A percentile compares a stretch with the other conserved stretches of the same genome.
Evolutionary conservation across 2,329 filamentous ascomycete species (phyloP).

Genomic region (Lecanicillium sp.): DNA sequence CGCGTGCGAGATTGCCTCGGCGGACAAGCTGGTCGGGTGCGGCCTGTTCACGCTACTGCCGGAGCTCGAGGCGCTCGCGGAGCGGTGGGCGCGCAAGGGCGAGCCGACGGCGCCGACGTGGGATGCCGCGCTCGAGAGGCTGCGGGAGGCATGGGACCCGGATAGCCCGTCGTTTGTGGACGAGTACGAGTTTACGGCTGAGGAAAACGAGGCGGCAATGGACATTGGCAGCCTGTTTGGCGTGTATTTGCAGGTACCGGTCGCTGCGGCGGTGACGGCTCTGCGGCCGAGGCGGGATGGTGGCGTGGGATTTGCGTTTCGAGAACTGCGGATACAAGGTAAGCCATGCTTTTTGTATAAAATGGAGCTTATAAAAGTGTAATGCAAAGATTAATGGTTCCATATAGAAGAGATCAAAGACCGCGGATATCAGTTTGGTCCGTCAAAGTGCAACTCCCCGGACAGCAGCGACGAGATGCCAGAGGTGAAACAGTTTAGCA

Average conservation of each 20-base stretch:
- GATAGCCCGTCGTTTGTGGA: background rate
- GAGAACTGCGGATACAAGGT: too few relatives aligned
- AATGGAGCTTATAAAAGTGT: too few relatives aligned
- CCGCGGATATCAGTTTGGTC: too few relatives aligned
- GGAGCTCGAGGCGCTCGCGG: background rate
- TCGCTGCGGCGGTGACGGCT: background rate
- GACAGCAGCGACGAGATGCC: too few relatives aligned
- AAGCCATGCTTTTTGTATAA: too few relatives aligned
- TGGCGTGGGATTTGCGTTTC: background rate
- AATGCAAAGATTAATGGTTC: too few relatives aligned
- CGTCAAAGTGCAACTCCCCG: too few relatives aligned
- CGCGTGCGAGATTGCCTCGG: background rate
- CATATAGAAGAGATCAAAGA: too few relatives aligned
- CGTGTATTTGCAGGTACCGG: background rate
- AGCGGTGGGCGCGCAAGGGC: background rate
- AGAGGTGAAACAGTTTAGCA: too few relatives aligned
- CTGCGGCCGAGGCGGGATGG: background rate
- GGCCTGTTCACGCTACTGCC: conserved; percentile 2
- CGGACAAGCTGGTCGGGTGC: conserved; percentile 1
- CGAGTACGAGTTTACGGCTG: background rate
- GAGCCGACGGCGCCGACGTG: background rate
- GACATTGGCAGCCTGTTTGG: conserved; percentile 1
- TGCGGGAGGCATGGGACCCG: background rate
- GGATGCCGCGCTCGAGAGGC: background rate
- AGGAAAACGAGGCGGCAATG: background rate